Evolutionary conservation across 2,329 filamentous ascomycete species (phyloP), one percentile per base, ranked within the genome.

Genomic region (Colletotrichum navitas): DNA sequence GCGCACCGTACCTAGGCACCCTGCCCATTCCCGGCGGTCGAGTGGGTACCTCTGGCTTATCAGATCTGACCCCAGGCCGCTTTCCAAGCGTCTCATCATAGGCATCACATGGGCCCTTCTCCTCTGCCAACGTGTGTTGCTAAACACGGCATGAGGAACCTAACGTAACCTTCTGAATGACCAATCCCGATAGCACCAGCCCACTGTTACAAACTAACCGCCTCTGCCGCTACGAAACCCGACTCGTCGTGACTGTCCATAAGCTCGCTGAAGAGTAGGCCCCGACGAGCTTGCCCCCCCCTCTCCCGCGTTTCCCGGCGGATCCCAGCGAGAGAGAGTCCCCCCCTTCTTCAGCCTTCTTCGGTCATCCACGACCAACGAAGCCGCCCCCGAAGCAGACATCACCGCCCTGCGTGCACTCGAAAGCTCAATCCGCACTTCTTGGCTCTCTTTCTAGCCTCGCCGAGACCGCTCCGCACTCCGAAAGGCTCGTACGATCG

Each of bases 21-120:
- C 58, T 63, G 54, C 59, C 68, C 65, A 63, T 71, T 63, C 52
- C 63, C 58, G 68, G n/a, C 59, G 41, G 18, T 54, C 16, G 52
- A 55, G 68, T 71, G 65, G 69, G 39, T 49, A 67, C 65, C 21
- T 68, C 63, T 63, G 64, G 55, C 69, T 72, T 72, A 72, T 72
- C 69, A 72, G 69, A 72, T 72, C 69, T 43, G 43, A 69, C 24
- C 59, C 71, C 58, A 45, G 63, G 59, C 60, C 61, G 21, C 34
- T 55, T 60, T 51, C 65, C 67, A 71, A 59, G 39, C 63, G 63
- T 67, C 71, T 71, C 71, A 67, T 60, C 71, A 51, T 59, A 67
- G 68, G 41, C 68, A 64, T 66, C 62, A 71, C 71, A 63, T 67
- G 68, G 68, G 34, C 63, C 66, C 18, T 54, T 55, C 68, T 67